These are phyloP conservation scores for Mucor saturninus DNA, from an alignment of 371 early-diverging fungal species.

Conservation along the genomic window DNA sequence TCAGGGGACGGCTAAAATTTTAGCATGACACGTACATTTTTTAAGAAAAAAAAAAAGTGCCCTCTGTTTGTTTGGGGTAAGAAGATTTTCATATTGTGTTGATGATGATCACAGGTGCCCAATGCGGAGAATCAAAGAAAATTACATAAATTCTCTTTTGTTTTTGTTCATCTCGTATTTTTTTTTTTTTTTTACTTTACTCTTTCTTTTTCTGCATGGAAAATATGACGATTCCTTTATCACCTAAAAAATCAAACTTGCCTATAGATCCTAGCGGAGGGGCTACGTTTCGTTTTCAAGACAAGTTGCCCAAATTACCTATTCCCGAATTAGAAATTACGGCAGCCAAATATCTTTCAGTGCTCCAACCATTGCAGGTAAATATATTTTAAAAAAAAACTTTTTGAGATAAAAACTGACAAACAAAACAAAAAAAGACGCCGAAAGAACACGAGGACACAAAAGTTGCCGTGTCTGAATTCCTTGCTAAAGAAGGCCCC, in stretches of 20 bases:
- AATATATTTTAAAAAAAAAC: not conserved
- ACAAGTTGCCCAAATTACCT: constrained; percentile 77
- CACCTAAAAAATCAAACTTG: constrained; percentile 5
- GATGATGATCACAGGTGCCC: not conserved
- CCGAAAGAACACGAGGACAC: constrained; percentile 70
- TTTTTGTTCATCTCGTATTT: not conserved
- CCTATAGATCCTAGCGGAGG: constrained; percentile 18
- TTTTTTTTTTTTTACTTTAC: constrained; percentile 3
- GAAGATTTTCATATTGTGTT: not conserved
- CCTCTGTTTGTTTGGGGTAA: not conserved
- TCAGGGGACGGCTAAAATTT: too few relatives aligned
- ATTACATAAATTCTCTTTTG: not conserved
- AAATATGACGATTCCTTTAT: constrained; percentile 9
- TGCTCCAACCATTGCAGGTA: constrained; percentile 77
- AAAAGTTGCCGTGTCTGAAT: constrained; percentile 66
- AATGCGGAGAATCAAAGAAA: not conserved
- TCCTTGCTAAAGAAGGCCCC: constrained; percentile 73
- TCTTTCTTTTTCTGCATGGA: constrained; percentile 3
- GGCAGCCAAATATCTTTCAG: constrained; percentile 66
- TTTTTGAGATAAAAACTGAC: not conserved
- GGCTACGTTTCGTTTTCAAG: constrained; percentile 57
- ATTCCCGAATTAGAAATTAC: constrained; percentile 88
- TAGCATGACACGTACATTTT: too few relatives aligned
- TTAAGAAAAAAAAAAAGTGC: not conserved
- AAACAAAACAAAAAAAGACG: constrained; percentile 22